Base-by-base conservation (phyloP, 495 filamentous ascomycete genomes). In the Podospora pseudocomata region DNA sequence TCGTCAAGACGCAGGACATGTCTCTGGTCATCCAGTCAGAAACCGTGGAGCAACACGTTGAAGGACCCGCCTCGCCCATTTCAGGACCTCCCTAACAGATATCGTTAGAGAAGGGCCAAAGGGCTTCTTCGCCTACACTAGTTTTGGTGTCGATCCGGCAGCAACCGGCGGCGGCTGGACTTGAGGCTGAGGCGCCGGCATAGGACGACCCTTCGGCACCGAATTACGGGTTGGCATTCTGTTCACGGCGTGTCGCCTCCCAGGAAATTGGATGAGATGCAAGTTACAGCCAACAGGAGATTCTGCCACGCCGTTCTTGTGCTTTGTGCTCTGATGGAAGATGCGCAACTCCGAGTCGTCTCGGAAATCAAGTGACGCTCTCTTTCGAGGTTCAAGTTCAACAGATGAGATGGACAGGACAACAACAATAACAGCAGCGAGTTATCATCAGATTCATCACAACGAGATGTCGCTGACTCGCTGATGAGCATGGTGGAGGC, bases 121-220 rank as follows among this genome's bases (percentile, higher is more conserved):
- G 30, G 30, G 7, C 30, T 4, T 32, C 30, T 32, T 32, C 7
- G 30, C 5, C 39, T 18, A 49, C 39, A 49, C 39, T 49, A 49
- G 23, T 32, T 63, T 53, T 44, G 59, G 23, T 34, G 59, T 49
- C 54, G 67, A 61, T 65, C 61, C 67, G 56, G 67, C 67, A 61
- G 62, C 65, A 60, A 63, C 61, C 61, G 61, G 61, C n/a, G 30
- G 13, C 59, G 28, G 61, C 23, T 26, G n/a, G 55, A 58, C 6
- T 58, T 19, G 55, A 26, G 55, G 55, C 55, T 58, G 55, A 58
- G 55, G 55, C 55, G 55, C 55, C n/a, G 55, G n/a, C 5, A 26
- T 20, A 58, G 9, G n/a, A 20, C 39, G 9, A 58, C 23, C 5
- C 18, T 58, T 58, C 55, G 55, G 55, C 55, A 58, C 55, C 55